Conservation (phyloP, 805 yeast species). For the Candida michaelii region DNA sequence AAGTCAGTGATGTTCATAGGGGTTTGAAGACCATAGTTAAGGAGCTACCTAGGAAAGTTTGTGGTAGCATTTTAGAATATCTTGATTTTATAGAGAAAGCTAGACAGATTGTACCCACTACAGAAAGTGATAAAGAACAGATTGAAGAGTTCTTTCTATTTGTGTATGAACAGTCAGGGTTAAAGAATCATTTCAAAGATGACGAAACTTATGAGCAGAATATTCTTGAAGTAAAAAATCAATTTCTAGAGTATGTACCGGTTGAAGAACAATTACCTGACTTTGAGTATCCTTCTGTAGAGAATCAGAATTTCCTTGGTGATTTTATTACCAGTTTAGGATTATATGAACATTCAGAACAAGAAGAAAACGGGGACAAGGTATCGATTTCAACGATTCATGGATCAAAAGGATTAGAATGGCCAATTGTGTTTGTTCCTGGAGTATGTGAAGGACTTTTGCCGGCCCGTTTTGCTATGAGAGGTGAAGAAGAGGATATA, state of each 20-base stretch:
- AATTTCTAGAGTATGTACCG: constrained; percentile 35
- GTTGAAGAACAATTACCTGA: constrained; percentile 26
- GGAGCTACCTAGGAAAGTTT: neutral
- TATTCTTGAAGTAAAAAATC: constrained; percentile 39
- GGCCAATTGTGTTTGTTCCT: constrained; percentile 90
- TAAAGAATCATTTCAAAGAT: constrained; percentile 25
- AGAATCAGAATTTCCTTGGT: constrained; percentile 19
- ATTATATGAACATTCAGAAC: constrained; percentile 29
- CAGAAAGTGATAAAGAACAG: constrained; percentile 9
- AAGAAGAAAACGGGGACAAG: constrained; percentile 21
- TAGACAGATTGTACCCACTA: constrained; percentile 10
- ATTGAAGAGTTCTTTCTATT: constrained; percentile 4
- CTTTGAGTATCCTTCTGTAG: neutral
- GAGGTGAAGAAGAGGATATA: constrained; percentile 30
- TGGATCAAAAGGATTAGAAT: constrained; percentile 90
- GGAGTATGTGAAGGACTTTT: constrained; percentile 64
- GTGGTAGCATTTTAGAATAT: constrained; percentile 16
- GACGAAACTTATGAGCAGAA: constrained; percentile 34
- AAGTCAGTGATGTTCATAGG: constrained; percentile 17
- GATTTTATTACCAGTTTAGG: constrained; percentile 35
- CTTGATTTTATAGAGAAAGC: constrained; percentile 26
- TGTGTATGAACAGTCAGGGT: constrained; percentile 29
- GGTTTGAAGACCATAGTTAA: neutral
- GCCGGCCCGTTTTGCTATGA: constrained; percentile 56
- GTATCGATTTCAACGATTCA: constrained; percentile 76